phyloP scores from a whole-genome alignment of 1,139 yeast species.

The Blastobotrys malaysiensis region DNA sequence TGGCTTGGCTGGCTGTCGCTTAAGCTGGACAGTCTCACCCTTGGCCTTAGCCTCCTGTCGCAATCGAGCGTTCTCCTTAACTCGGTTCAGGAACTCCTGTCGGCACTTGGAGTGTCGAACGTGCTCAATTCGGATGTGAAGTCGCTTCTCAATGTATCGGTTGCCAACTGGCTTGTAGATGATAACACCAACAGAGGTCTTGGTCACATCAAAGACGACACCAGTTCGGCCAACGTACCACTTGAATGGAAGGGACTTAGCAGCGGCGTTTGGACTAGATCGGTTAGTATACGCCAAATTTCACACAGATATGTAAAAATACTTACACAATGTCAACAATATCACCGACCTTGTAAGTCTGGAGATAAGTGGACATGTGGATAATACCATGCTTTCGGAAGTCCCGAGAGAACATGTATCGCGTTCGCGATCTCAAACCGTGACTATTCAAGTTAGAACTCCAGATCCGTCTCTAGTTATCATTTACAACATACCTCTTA shows the following conservation, averaged over 20 bases:
- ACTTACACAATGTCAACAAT: conserved; percentile 83
- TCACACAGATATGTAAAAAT: neutral
- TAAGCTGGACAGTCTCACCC: conserved; percentile 86
- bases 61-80: conserved; percentile 91
- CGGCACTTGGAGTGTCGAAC: conserved; percentile 99
- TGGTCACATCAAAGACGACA: conserved; percentile 97
- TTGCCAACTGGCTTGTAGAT: conserved; percentile 97
- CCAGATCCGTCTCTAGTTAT: neutral
- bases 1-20: conserved; percentile 99
- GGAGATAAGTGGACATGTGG: conserved; percentile 94
- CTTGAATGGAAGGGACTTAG: conserved; percentile 99
- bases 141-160: conserved; percentile 99
- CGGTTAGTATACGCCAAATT: neutral
- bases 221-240: conserved; percentile 99
- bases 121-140: conserved; percentile 98
- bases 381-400: conserved; percentile 96
- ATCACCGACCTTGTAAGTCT: conserved; percentile 98
- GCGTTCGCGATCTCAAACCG: conserved; percentile 99
- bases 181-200: conserved; percentile 96
- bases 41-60: conserved; percentile 91
- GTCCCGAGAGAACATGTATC: conserved; percentile 99
- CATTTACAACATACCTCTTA: neutral
- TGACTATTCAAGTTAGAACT: conserved; percentile 35
- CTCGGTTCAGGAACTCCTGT: conserved; percentile 98
- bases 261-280: conserved; percentile 78